Evolutionary conservation across 257 asterid species (phyloP).

Genomic region (Solanum tacnaense): DNA sequence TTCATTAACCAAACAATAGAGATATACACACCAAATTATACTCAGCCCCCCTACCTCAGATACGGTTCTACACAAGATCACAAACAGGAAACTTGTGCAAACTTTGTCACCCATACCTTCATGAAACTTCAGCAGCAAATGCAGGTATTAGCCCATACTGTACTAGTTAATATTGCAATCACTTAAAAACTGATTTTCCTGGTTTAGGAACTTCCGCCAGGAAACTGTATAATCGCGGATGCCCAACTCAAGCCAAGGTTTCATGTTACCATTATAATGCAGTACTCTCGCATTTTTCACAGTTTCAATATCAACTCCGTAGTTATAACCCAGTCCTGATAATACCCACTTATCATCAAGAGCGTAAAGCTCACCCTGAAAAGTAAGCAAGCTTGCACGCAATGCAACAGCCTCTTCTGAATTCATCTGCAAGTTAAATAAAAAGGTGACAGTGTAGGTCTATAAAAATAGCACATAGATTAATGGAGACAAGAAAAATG

Average conservation of each 20-base stretch:
- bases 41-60: constrained; percentile 3
- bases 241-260: constrained; percentile 98
- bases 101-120: constrained; percentile 6
- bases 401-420: constrained; percentile 32
- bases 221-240: constrained; percentile 59
- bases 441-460: not conserved
- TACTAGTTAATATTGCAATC: constrained; percentile 81
- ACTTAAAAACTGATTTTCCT: constrained; percentile 57
- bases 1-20: constrained; percentile 5
- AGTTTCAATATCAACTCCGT: constrained; percentile 37
- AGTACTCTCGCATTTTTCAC: constrained; percentile 54
- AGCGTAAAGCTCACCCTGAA: constrained; percentile 53
- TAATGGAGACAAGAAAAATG: not conserved
- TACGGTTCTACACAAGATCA: not conserved
- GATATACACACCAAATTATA: constrained; percentile 7
- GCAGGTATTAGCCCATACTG: constrained; percentile 13
- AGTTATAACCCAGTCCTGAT: constrained; percentile 83
- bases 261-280: constrained; percentile 95
- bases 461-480: not conserved
- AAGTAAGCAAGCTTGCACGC: constrained; percentile 65
- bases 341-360: constrained; percentile 68
- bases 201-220: constrained; percentile 68
- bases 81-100: not conserved
- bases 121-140: constrained; percentile 16
- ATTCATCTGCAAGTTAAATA: constrained; percentile 33